Evolutionary conservation across 306 rosid species (phyloP), one percentile per base, ranked within the genome.

Genomic region (Bauhinia variegata): DNA sequence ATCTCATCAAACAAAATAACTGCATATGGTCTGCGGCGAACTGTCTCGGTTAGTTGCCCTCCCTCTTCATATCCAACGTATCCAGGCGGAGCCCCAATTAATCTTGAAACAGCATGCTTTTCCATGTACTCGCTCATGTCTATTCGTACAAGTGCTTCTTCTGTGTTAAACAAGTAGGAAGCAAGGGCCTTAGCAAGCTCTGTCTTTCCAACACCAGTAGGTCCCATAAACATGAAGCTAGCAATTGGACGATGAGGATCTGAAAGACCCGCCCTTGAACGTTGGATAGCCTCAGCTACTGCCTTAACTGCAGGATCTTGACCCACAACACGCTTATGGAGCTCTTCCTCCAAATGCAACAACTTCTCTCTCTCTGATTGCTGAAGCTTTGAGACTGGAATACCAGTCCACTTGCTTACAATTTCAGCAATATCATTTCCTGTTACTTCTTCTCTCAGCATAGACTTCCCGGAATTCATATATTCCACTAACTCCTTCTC

Each of bases 91-190:
- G 97, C 99, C 8, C 99, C 99, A 30, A 93, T 93, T 79, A 93
- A 65, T 71, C 99, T 88, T 0, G 97, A 93, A 28, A 90, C 96
- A 0, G 99, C 88, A 58, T 90, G 99, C 70, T 93, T 90, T 73
- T 93, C 99, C 99, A 93, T 93, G 80, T 93, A 93, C 81, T 90
- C 99, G 4, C 99, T 93, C 99, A 93, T 90, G 76, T 93, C 99
- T 38, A 93, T 93, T 28, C 97, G 83, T 62, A 93, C 97, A 34
- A 93, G 97, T 23, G 99, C 96, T 75, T 90, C 99, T 85, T 90
- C 99, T 10, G 99, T 93, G 67, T 93, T 93, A 78, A 93, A 93
- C 80, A 93, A 17, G 76, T 84, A 93, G 19, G 97, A 85, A 63
- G 99, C 99, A 17, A 93, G 97, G 55, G 97, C 88, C 84, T 93